Percentiles rank a stretch among this genome's conserved stretches.
Evolutionary conservation across 2,329 filamentous ascomycete species (phyloP).

Genomic region (Parastagonospora nodorum): DNA sequence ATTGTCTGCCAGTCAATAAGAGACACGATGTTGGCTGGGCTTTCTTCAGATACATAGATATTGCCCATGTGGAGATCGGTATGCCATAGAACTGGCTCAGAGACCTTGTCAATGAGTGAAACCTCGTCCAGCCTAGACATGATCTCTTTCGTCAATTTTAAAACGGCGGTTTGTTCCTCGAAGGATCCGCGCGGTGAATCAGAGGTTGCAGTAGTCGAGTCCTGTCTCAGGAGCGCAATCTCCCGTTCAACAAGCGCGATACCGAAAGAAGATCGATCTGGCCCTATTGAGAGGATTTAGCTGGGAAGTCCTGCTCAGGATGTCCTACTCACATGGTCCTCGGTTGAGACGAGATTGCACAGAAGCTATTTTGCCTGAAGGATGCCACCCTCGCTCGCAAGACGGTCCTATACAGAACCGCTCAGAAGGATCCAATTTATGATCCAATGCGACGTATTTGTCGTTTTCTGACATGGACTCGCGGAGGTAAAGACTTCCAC

Average conservation of each 20-base stretch:
- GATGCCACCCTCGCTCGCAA: conserved; percentile 19
- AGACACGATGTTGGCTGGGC: conserved; percentile 21
- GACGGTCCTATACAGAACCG: conserved; percentile 26
- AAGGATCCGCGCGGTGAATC: conserved; percentile 12
- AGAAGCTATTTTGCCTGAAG: not conserved
- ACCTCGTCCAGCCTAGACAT: conserved; percentile 12
- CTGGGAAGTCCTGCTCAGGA: not conserved
- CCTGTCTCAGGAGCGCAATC: conserved; percentile 8
- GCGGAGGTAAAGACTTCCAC: conserved; percentile 40
- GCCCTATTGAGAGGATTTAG: conserved; percentile 20
- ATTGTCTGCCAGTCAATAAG: conserved; percentile 34
- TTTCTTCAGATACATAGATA: conserved; percentile 33
- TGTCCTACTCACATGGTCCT: conserved; percentile 18
- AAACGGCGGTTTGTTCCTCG: conserved; percentile 16
- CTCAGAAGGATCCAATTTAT: conserved; percentile 9
- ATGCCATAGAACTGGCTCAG: conserved; percentile 16
- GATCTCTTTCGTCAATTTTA: conserved; percentile 17
- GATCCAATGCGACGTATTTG: conserved; percentile 6
- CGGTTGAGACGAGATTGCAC: conserved; percentile 6
- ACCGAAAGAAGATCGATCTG: conserved; percentile 20
- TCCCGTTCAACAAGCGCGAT: conserved; percentile 24
- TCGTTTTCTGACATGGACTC: conserved; percentile 13
- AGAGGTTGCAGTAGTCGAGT: not conserved
- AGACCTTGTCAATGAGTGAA: conserved; percentile 8
- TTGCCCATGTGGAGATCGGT: conserved; percentile 50